Base-by-base conservation (phyloP, 495 filamentous ascomycete species). In the Podospora pseudocomata region DNA sequence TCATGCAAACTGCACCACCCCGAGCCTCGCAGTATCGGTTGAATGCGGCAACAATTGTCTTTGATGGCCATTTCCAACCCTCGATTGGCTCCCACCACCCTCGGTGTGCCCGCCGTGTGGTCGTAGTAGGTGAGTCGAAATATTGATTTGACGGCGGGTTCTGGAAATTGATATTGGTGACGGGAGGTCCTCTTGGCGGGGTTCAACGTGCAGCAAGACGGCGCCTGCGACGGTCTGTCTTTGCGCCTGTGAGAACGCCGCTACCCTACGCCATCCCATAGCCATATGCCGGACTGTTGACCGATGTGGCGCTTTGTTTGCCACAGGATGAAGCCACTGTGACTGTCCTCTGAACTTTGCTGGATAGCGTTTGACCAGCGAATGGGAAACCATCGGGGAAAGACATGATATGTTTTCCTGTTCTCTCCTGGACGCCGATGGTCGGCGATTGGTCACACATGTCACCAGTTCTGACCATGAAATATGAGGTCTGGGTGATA, bases 161-260 rank as follows among this genome's bases (percentile, higher is more conserved):
- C 30, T 63, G 19, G 61, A 63, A 44, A 23, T 32, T 63, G 32
- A 27, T 63, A 11, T 18, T 61, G 16, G 26, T 28, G 59, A 61
- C 30, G 27, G 30, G 61, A 28, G 49, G 18, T 7, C 30, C 1
- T 32, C 61, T 63, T 39, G 13, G 32, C 30, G 30, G 61, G 13
- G 20, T 19, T 19, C 9, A 18, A 63, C 61, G 11, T 49, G 61
- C 61, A 49, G 27, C 61, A 63, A 1, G 32, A 63, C 20, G 30
- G 27, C 61, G 34, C 32, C 20, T 32, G 4, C 59, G 39, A 49
- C 15, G 13, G 39, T 13, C 39, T 49, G 30, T 32, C 30, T 32
- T 32, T 7, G 23, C 7, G 30, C 30, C 30, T 32, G 30, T 32
- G 7, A 5, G 4, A 32, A 32, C 30, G 30, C 30, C 30, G 39